These are phyloP conservation scores for Symmetrospora coprosmae DNA, from an alignment of 768 basidiomycete genomes.

Conservation along the genomic window DNA sequence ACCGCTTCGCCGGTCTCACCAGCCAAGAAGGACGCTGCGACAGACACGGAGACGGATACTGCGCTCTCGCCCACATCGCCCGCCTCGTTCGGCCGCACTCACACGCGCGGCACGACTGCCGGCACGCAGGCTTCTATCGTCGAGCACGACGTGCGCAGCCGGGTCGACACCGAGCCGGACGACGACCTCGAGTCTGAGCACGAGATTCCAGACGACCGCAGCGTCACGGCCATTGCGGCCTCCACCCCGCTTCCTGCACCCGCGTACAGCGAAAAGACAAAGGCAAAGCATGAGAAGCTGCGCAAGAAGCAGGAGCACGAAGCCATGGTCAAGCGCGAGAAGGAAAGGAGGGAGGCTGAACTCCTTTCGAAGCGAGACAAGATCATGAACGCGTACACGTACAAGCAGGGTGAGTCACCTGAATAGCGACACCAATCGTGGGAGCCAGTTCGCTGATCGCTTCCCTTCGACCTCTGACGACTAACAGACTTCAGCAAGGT, in stretches of 20 bases:
- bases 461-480: not conserved
- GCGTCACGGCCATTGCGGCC: not conserved
- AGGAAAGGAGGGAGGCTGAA: not conserved
- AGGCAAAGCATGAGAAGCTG: not conserved
- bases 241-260: slow-evolving; percentile 4
- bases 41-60: too few species aligned
- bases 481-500: slow-evolving; percentile 13
- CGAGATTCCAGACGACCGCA: slow-evolving; percentile 9
- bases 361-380: not conserved
- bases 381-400: slow-evolving; percentile 12
- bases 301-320: slow-evolving; percentile 18
- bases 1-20: too few species aligned
- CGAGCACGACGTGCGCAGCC: too few species aligned
- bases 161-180: too few species aligned
- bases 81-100: too few species aligned
- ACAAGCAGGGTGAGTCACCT: slow-evolving; percentile 3
- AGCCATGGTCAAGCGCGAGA: slow-evolving; percentile 5
- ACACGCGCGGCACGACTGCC: too few species aligned
- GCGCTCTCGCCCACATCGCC: too few species aligned
- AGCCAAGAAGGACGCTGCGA: too few species aligned
- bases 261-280: slow-evolving; percentile 8
- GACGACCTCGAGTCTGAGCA: slow-evolving; percentile 12
- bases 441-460: not conserved
- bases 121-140: too few species aligned
- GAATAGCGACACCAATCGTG: not conserved